These are phyloP conservation scores for Calonectria montana DNA, from an alignment of 2,329 filamentous ascomycete genomes.

Conservation along the genomic window DNA sequence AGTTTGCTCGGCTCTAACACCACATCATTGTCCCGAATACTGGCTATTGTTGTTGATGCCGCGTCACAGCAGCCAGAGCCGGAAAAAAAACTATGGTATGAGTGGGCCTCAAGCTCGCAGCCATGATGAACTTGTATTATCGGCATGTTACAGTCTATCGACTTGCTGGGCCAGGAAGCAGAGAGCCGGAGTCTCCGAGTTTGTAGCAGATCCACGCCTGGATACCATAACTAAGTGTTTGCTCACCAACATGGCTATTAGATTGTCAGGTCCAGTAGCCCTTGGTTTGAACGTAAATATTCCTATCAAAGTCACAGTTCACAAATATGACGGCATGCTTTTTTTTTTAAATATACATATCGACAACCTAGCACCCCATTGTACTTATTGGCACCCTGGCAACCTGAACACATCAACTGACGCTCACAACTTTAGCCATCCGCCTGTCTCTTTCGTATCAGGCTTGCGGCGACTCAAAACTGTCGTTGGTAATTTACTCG, in stretches of 20 bases:
- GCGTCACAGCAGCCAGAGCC: neutral
- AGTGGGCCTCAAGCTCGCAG: neutral
- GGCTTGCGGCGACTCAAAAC: neutral
- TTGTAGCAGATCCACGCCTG: neutral
- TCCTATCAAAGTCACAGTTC: neutral
- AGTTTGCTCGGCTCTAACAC: neutral
- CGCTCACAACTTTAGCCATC: neutral
- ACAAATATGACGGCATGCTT: conserved; percentile 10
- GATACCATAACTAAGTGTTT: neutral
- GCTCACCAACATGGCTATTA: neutral
- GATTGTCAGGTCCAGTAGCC: neutral
- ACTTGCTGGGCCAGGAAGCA: neutral
- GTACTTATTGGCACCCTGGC: neutral
- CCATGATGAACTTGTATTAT: neutral
- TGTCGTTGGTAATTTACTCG: neutral
- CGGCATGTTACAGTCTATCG: neutral
- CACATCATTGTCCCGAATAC: neutral
- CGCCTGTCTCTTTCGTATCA: neutral
- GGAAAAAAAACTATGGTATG: neutral
- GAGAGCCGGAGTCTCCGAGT: neutral
- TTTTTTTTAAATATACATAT: conserved; percentile 6
- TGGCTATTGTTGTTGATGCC: neutral
- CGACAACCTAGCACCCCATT: neutral
- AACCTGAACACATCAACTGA: neutral
- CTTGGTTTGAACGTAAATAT: neutral